Percentiles rank a stretch among this genome's conserved stretches.
Conservation (phyloP, 495 filamentous ascomycete species). For the Hyphodiscus hymeniophilus region DNA sequence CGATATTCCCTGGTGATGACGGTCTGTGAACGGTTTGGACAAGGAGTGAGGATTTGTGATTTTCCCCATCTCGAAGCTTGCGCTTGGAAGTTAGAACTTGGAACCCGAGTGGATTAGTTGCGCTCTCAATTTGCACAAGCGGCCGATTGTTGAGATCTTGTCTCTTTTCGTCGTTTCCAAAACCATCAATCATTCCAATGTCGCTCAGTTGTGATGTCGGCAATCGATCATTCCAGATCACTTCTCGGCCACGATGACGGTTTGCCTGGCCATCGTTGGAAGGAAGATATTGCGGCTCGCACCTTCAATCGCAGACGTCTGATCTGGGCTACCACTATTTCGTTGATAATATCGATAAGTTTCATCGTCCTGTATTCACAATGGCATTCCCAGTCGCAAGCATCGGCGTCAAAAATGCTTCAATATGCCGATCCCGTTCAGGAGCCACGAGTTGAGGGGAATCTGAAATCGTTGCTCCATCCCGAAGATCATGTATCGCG, state of each 20-base stretch:
- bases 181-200: not conserved
- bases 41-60: no score
- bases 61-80: no score
- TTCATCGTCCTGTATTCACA: not conserved
- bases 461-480: conserved; percentile 2
- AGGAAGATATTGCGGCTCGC: not conserved
- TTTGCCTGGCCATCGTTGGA: not conserved
- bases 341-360: not conserved
- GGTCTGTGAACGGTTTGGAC: no score
- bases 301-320: not conserved
- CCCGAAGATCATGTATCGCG: conserved; percentile 3
- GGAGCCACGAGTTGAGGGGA: not conserved
- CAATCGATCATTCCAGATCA: not conserved
- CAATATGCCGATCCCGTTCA: not conserved
- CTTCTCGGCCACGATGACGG: not conserved
- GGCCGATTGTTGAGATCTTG: no score
- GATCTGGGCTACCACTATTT: not conserved
- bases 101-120: no score
- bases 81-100: no score
- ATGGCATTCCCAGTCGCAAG: not conserved
- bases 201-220: not conserved
- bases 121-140: no score
- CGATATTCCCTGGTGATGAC: no score
- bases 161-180: not conserved
- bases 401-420: not conserved